Evolutionary conservation across 2,329 filamentous ascomycete genomes (phyloP), one percentile per base, ranked within the genome.

Genomic region (Trichoderma hamatum): DNA sequence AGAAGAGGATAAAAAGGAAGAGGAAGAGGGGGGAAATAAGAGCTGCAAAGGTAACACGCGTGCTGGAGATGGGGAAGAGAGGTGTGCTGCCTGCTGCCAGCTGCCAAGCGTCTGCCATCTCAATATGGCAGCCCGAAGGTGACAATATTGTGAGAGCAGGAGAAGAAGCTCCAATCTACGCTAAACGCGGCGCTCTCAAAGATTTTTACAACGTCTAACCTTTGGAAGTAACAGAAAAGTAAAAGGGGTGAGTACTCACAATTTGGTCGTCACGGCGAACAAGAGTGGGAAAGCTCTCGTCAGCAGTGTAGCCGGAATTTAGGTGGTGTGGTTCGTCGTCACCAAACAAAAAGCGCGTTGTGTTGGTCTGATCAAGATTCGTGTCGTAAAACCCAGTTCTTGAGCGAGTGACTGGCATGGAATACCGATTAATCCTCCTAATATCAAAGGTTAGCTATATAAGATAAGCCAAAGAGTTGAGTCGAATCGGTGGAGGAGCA

Each of bases 271-370:
- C 85, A 72, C 89, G 89, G 67, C 91, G 88, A 75, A 92, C 88
- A 72, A 96, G 86, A 71, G 95, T 94, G 34, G 94, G 94, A 75
- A 97, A 98, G 76, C 89, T 91, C 78, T 97, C 93, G 75, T 96
- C 91, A 61, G 88, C 89, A 72, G 89, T 88, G 67, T 90, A 89
- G 81, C 73, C 75, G 30, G 75, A 77, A 14, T 73, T 74, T 28
- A 77, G 52, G n/a, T 76, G 72, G 92, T 87, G 78, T 11, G 77
- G 73, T 66, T 94, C 90, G 70, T 94, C 93, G 74, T 93, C 92
- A 70, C 91, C 91, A 77, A 97, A 97, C 46, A 97, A 84, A 76
- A 96, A 97, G 67, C 92, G 90, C 30, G 93, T 88, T 14, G 92
- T 94, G 81, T 96, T 94, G 75, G 93, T 93, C 73, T 92, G 90